phyloP scores from a whole-genome alignment of 495 filamentous ascomycete genomes.

The Emericellopsis terricola region DNA sequence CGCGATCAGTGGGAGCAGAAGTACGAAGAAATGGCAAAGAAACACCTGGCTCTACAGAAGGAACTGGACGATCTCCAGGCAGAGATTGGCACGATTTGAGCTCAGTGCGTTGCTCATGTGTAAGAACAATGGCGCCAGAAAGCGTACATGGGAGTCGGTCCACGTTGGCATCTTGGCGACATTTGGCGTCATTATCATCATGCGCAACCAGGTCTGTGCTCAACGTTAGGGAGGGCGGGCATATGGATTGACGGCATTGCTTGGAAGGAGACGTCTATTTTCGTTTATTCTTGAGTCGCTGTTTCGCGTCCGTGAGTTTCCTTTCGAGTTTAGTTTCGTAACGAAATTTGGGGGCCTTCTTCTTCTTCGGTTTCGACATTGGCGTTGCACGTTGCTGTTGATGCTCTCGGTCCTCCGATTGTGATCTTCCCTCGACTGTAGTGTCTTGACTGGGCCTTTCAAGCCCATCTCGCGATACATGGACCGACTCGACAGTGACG shows the following conservation, averaged over 20 bases:
- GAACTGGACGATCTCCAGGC: constrained; percentile 76
- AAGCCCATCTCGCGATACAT: constrained; percentile 53
- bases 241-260: too few relatives aligned
- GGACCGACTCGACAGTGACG: constrained; percentile 85
- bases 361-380: constrained; percentile 40
- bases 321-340: constrained; percentile 75
- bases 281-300: constrained; percentile 29
- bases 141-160: too few relatives aligned
- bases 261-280: too few relatives aligned
- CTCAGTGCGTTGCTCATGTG: background rate
- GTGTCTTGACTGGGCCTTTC: constrained; percentile 31
- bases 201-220: too few relatives aligned
- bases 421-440: constrained; percentile 19
- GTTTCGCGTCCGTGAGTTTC: constrained; percentile 44
- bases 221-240: too few relatives aligned
- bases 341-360: constrained; percentile 79
- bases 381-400: constrained; percentile 15
- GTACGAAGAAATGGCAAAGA: constrained; percentile 90
- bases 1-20: constrained; percentile 88
- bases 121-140: too few relatives aligned
- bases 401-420: constrained; percentile 9
- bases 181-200: too few relatives aligned
- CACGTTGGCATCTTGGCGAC: too few relatives aligned
- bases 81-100: constrained; percentile 83
- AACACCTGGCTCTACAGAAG: constrained; percentile 67